These are phyloP conservation scores for Aspergillus sp. DNA, from an alignment of 2,329 filamentous ascomycete species.

Conservation along the genomic window DNA sequence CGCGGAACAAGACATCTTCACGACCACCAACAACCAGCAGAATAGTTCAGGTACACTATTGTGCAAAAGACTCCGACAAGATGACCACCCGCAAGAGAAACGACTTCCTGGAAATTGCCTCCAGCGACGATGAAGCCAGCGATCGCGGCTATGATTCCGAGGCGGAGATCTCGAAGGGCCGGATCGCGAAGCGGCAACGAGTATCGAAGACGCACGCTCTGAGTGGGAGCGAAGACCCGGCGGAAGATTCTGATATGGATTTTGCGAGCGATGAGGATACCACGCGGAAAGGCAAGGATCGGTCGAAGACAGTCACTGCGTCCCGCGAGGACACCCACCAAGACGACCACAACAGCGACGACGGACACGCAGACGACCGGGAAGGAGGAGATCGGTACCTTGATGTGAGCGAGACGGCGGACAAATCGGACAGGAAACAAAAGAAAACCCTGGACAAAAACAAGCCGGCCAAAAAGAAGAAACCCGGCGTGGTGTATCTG, in stretches of 20 bases:
- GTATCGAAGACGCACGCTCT: constrained; percentile 21
- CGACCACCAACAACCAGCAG: background rate
- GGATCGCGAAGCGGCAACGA: constrained; percentile 30
- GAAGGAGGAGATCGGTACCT: background rate
- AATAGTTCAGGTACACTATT: background rate
- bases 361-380: constrained; percentile 8
- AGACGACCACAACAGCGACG: constrained; percentile 9
- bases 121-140: constrained; percentile 37
- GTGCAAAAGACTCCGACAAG: background rate
- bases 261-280: constrained; percentile 9
- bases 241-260: constrained; percentile 31
- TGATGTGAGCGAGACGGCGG: background rate
- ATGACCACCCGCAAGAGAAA: constrained; percentile 40
- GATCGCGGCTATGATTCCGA: constrained; percentile 47
- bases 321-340: constrained; percentile 11
- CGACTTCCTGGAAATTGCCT: constrained; percentile 37
- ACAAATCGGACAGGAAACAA: background rate
- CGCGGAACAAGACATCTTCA: background rate
- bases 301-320: background rate
- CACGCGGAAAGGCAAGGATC: constrained; percentile 6
- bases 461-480: constrained; percentile 28
- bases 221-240: constrained; percentile 44
- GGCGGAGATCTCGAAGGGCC: constrained; percentile 40
- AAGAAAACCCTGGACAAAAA: constrained; percentile 9
- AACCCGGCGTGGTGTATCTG: constrained; percentile 44